Evolutionary conservation across 2,329 filamentous ascomycete species (phyloP).

Genomic region (Colletotrichum neosansevieriae): DNA sequence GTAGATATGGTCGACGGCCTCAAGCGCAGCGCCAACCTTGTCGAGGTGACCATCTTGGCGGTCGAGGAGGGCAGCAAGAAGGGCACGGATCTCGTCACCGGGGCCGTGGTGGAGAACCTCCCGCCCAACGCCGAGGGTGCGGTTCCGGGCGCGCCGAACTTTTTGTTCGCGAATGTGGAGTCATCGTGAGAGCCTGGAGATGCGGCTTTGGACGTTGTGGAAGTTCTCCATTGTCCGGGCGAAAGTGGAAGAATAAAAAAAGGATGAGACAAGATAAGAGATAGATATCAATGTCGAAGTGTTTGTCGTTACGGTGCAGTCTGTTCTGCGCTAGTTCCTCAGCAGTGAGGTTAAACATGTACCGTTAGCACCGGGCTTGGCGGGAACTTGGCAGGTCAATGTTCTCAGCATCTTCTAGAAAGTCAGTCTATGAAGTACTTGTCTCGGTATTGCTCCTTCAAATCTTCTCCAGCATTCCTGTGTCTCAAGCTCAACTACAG

Average conservation of each 20-base stretch:
- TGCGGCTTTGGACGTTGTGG: background rate
- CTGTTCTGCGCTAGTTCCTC: no score
- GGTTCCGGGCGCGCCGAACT: slow-evolving; percentile 84
- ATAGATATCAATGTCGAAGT: slow-evolving; percentile 21
- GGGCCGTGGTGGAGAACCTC: slow-evolving; percentile 69
- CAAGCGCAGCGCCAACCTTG: slow-evolving; percentile 79
- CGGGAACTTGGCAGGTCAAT: background rate
- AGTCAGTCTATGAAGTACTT: no score
- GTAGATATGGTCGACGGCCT: slow-evolving; percentile 83
- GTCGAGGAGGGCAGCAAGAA: slow-evolving; percentile 79
- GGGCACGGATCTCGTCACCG: slow-evolving; percentile 66
- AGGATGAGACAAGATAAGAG: slow-evolving; percentile 19
- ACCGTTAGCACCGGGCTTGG: background rate
- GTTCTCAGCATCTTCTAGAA: background rate
- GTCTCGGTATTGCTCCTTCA: background rate
- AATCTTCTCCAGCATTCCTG: background rate
- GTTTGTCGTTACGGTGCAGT: slow-evolving; percentile 1
- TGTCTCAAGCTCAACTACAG: background rate
- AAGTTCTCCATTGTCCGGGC: background rate
- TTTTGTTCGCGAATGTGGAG: slow-evolving; percentile 85
- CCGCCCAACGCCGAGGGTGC: slow-evolving; percentile 76
- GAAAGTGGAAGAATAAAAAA: background rate
- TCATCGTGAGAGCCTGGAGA: slow-evolving; percentile 43
- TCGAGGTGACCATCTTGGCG: slow-evolving; percentile 77
- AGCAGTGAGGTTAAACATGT: background rate